Conservation (phyloP, 768 basidiomycete genomes). For the Collybia sp. region DNA sequence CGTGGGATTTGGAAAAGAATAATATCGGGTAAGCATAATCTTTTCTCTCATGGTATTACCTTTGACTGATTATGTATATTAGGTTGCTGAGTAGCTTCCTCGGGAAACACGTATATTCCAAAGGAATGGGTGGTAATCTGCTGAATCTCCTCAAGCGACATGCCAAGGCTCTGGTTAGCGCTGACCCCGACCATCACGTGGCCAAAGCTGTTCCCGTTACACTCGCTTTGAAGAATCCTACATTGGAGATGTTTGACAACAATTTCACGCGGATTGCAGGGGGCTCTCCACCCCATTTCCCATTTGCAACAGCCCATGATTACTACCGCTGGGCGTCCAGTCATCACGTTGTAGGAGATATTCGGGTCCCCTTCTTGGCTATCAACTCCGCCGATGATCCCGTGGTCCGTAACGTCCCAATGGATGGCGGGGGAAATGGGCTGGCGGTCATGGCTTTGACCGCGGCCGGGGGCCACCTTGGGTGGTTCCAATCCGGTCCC, state of each 20-base stretch:
- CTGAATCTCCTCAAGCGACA: conserved; percentile 53
- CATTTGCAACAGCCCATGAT: conserved; percentile 38
- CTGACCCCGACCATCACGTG: conserved; percentile 45
- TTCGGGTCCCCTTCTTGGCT: conserved; percentile 71
- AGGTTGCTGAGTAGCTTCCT: conserved; percentile 56
- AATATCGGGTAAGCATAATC: conserved; percentile 34
- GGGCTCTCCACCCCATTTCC: conserved; percentile 55
- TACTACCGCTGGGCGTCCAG: conserved; percentile 55
- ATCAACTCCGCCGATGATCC: conserved; percentile 79
- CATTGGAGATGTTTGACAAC: conserved; percentile 55
- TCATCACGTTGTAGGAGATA: conserved; percentile 50
- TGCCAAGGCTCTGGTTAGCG: conserved; percentile 33
- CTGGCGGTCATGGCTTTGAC: conserved; percentile 62
- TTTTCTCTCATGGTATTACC: conserved; percentile 9
- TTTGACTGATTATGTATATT: conserved; percentile 2
- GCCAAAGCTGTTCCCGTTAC: conserved; percentile 43
- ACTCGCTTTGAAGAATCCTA: conserved; percentile 45
- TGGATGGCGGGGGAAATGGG: conserved; percentile 46
- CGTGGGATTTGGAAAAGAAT: conserved; percentile 50
- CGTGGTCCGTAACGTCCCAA: conserved; percentile 59
- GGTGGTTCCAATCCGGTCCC: conserved; percentile 67
- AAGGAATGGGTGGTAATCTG: conserved; percentile 75
- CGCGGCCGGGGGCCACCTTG: conserved; percentile 68
- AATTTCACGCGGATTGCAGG: conserved; percentile 64
- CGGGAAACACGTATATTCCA: conserved; percentile 66